Conservation (phyloP, 305 asterid genomes). For the Plantago rigida region DNA sequence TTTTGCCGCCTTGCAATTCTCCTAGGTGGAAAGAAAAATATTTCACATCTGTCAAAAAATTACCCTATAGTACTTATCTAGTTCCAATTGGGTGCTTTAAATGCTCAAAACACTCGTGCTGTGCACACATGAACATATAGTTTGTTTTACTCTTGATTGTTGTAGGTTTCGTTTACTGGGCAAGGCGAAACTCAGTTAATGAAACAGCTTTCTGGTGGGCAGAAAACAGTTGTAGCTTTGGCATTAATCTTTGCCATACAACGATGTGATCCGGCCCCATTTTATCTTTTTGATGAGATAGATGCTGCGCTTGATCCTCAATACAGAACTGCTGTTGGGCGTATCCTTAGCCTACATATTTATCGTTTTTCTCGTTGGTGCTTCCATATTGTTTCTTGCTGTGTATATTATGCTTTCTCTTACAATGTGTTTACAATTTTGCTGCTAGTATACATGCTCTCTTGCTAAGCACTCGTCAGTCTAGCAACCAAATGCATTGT, state of each 20-base stretch:
- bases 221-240: conserved; percentile 95
- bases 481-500: too few relatives aligned
- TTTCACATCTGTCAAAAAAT: background rate
- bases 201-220: conserved; percentile 98
- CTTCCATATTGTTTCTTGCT: background rate
- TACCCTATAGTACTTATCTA: conserved; percentile 1
- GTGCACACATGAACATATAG: background rate
- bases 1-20: background rate
- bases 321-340: conserved; percentile 97
- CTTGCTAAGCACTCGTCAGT: too few relatives aligned
- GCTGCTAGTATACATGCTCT: too few relatives aligned
- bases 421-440: too few relatives aligned
- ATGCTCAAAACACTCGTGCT: too few relatives aligned
- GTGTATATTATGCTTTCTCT: background rate
- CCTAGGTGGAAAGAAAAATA: background rate
- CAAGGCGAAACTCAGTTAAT: conserved; percentile 98
- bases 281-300: conserved; percentile 96
- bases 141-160: conserved; percentile 19
- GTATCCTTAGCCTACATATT: conserved; percentile 56
- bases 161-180: conserved; percentile 92
- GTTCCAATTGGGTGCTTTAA: conserved; percentile 5
- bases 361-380: too few relatives aligned
- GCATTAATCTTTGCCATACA: conserved; percentile 93
- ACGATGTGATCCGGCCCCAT: conserved; percentile 98
- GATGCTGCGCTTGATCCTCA: conserved; percentile 99